Conservation (phyloP, 257 asterid genomes). For the Capsicum rhomboideum region DNA sequence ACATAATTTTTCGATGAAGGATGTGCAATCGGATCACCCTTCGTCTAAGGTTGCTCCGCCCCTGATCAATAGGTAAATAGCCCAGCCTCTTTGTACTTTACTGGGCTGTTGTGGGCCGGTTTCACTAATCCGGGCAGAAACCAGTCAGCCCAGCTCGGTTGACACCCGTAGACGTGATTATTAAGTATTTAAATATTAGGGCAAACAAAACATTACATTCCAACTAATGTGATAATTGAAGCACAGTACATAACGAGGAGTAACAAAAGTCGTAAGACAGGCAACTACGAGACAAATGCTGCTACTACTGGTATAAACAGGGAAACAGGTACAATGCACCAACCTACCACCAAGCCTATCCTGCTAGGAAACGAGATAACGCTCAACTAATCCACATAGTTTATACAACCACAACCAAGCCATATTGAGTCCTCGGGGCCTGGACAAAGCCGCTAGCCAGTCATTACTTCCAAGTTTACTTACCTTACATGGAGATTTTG, state of each 20-base stretch:
- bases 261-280: background rate
- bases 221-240: background rate
- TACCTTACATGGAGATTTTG: background rate
- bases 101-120: too few relatives aligned
- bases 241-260: background rate
- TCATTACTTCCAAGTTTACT: background rate
- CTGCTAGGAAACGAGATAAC: background rate
- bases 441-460: background rate
- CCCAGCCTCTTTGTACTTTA: too few relatives aligned
- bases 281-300: background rate
- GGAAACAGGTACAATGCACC: background rate
- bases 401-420: background rate
- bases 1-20: too few relatives aligned
- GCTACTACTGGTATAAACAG: background rate
- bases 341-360: background rate
- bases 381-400: background rate
- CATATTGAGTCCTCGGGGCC: too few relatives aligned
- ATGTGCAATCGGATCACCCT: too few relatives aligned
- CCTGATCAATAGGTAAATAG: too few relatives aligned
- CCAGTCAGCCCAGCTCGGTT: too few relatives aligned
- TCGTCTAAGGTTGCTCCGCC: too few relatives aligned
- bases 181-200: background rate
- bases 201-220: background rate
- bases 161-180: too few relatives aligned
- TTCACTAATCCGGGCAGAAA: too few relatives aligned